Conservation (phyloP, 1,284 basidiomycete genomes). For the Sutorius eximius region DNA sequence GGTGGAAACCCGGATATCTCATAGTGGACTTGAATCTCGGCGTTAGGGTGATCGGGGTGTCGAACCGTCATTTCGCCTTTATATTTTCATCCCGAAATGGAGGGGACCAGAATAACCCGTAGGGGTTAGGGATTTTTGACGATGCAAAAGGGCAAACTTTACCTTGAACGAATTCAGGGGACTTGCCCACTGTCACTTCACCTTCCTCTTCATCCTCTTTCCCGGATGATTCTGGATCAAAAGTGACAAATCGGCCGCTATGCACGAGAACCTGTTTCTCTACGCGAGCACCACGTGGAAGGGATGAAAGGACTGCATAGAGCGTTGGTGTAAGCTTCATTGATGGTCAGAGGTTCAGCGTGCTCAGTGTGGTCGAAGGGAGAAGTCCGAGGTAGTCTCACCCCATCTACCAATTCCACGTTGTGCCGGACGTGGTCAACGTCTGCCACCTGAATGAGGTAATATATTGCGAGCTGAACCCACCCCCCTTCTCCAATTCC, state of each 20-base stretch:
- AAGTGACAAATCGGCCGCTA: constrained; percentile 53
- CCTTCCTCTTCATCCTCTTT: constrained; percentile 44
- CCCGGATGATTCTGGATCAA: constrained; percentile 27
- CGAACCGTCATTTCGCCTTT: constrained; percentile 17
- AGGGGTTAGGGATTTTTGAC: background rate
- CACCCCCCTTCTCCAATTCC: constrained; percentile 47
- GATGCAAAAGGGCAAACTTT: background rate
- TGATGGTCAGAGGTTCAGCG: constrained; percentile 1
- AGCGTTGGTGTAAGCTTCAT: constrained; percentile 48
- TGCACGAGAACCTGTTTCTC: constrained; percentile 74
- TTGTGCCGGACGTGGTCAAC: constrained; percentile 46
- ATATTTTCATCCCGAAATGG: constrained; percentile 8
- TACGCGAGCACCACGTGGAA: constrained; percentile 76
- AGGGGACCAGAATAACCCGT: background rate
- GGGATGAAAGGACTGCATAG: constrained; percentile 64
- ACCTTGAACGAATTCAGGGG: constrained; percentile 46
- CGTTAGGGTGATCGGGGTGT: constrained; percentile 10
- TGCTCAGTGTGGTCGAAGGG: background rate
- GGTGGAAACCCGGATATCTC: constrained; percentile 47
- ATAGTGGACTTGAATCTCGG: constrained; percentile 40
- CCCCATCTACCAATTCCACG: constrained; percentile 33
- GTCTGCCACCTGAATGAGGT: constrained; percentile 49
- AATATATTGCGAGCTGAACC: constrained; percentile 64
- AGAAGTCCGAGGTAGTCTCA: constrained; percentile 8
- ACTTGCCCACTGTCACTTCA: constrained; percentile 31